Percentiles rank a stretch among this genome's conserved stretches.
phyloP scores from a whole-genome alignment of 768 basidiomycete genomes.

The Trametes punicea region DNA sequence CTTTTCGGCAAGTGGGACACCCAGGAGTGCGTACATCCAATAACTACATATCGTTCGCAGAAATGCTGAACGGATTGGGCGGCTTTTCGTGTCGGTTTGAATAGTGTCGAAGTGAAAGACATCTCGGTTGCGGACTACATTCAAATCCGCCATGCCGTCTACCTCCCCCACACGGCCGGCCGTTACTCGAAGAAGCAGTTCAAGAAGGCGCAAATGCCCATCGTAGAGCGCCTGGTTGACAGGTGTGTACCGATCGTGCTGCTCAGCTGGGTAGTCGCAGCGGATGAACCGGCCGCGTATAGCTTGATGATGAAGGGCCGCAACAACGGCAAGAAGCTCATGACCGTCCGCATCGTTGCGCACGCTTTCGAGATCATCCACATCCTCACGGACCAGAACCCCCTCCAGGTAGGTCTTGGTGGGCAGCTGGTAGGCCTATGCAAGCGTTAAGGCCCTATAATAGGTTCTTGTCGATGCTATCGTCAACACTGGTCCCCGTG shows the following conservation, averaged over 20 bases:
- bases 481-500: constrained; percentile 98
- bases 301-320: constrained; percentile 99
- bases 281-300: background rate
- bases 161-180: constrained; percentile 97
- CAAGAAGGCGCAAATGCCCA: constrained; percentile 99
- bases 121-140: constrained; percentile 99
- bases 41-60: background rate
- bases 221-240: constrained; percentile 98
- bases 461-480: constrained; percentile 97
- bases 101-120: constrained; percentile 96
- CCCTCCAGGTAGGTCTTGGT: constrained; percentile 76
- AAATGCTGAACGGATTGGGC: constrained; percentile 2
- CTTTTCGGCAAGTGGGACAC: constrained; percentile 99
- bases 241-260: constrained; percentile 48
- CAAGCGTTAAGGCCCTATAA: background rate
- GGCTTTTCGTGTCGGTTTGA: background rate
- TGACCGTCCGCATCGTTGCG: constrained; percentile 98
- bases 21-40: constrained; percentile 73
- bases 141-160: constrained; percentile 97
- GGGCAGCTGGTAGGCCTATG: background rate
- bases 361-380: constrained; percentile 99
- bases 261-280: background rate
- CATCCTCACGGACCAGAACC: constrained; percentile 99
- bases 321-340: constrained; percentile 99
- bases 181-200: constrained; percentile 99